Conservation (phyloP, 176 grass and related monocot genomes). For the Bonia amplexicaulis region DNA sequence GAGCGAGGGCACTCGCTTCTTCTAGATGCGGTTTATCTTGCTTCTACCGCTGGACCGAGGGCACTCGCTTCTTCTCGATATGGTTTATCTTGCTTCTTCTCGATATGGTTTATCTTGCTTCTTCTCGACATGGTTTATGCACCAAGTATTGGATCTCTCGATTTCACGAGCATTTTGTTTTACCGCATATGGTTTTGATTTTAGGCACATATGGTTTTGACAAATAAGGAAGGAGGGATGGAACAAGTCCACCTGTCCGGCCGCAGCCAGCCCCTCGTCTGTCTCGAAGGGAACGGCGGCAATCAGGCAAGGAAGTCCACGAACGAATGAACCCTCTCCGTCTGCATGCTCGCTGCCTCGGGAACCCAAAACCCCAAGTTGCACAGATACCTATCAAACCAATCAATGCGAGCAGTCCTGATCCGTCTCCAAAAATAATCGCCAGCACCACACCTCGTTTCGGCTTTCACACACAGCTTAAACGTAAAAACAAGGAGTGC, state of each 20-base stretch:
- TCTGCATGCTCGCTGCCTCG: neutral
- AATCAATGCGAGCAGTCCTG: neutral
- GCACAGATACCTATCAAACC: conserved; percentile 23
- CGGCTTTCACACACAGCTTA: neutral
- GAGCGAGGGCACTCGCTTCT: too few relatives aligned
- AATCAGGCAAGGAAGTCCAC: neutral
- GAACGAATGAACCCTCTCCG: neutral
- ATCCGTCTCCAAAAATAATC: conserved; percentile 18
- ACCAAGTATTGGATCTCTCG: too few relatives aligned
- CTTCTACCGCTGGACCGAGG: too few relatives aligned
- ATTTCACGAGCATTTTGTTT: too few relatives aligned
- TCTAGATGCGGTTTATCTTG: too few relatives aligned
- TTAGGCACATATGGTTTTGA: too few relatives aligned
- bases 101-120: too few relatives aligned
- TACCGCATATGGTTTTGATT: neutral
- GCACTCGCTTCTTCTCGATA: too few relatives aligned
- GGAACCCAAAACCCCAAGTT: conserved; percentile 25
- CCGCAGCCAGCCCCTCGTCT: neutral
- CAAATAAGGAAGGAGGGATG: neutral
- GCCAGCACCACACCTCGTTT: neutral
- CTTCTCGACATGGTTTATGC: too few relatives aligned
- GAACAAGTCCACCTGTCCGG: neutral
- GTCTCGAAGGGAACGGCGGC: neutral
- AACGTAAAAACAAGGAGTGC: neutral
- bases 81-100: too few relatives aligned